phyloP scores from a whole-genome alignment of 2,329 filamentous ascomycete species.

The Paraphoma sp. region DNA sequence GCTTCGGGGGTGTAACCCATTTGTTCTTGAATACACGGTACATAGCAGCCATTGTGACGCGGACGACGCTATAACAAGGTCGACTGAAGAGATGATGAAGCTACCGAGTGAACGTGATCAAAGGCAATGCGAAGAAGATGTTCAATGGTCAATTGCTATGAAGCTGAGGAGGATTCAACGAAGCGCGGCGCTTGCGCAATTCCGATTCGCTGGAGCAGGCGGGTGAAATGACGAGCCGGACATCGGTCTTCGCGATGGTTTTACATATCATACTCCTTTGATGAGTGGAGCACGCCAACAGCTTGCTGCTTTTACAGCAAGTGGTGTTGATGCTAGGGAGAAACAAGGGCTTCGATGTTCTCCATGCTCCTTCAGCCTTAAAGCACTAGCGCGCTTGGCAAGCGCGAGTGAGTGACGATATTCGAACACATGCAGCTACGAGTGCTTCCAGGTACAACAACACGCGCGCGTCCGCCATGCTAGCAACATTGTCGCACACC shows the following conservation, averaged over 20 bases:
- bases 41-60: constrained; percentile 27
- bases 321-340: not conserved
- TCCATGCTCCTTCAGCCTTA: too few relatives aligned
- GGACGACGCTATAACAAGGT: not conserved
- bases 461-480: constrained; percentile 37
- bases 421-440: constrained; percentile 15
- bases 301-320: not conserved
- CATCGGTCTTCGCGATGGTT: too few relatives aligned
- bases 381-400: constrained; percentile 18
- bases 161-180: not conserved
- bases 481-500: constrained; percentile 22
- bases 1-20: constrained; percentile 43
- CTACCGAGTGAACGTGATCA: too few relatives aligned
- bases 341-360: not conserved
- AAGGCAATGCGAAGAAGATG: not conserved
- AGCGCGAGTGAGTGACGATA: constrained; percentile 17
- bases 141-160: not conserved
- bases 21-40: constrained; percentile 37
- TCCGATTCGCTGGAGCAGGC: constrained; percentile 16
- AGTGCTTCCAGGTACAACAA: constrained; percentile 22
- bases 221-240: not conserved
- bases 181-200: constrained; percentile 10
- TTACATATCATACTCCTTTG: too few relatives aligned
- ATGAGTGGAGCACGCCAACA: too few relatives aligned
- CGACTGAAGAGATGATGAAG: not conserved